phyloP scores from a whole-genome alignment of 2,329 filamentous ascomycete species.

The Aaosphaeria arxii region DNA sequence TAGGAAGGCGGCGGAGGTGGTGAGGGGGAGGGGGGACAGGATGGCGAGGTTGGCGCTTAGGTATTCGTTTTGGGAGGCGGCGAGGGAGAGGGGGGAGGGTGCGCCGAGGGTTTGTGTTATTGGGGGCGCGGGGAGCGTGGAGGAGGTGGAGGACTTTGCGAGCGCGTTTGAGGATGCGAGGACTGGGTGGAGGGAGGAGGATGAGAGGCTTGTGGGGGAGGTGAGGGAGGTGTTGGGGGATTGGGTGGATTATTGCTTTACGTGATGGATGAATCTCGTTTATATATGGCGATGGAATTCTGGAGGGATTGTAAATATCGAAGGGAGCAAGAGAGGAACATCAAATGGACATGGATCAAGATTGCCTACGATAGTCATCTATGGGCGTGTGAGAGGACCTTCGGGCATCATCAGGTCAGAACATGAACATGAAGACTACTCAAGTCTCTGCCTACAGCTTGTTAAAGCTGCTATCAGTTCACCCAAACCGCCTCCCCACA shows the following conservation, averaged over 20 bases:
- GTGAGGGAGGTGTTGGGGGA: neutral
- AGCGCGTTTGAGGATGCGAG: neutral
- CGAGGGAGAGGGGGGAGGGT: neutral
- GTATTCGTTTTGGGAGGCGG: neutral
- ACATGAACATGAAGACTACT: no score
- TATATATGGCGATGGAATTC: neutral
- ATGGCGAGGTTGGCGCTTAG: neutral
- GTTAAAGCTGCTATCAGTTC: neutral
- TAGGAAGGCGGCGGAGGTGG: neutral
- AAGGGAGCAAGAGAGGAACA: no score
- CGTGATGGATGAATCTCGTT: no score
- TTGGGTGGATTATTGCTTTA: neutral
- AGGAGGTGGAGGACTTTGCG: neutral
- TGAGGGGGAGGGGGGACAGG: neutral
- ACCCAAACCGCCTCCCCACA: conserved; percentile 9
- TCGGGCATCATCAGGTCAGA: no score
- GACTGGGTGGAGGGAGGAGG: neutral
- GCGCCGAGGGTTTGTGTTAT: neutral
- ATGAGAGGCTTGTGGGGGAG: neutral
- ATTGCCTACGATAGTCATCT: no score
- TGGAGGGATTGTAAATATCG: no score
- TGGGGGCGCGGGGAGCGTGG: neutral
- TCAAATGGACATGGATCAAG: no score
- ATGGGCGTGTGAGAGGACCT: no score
- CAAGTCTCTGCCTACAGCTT: no score